Evolutionary conservation across 2,329 filamentous ascomycete genomes (phyloP).

Genomic region (Colletotrichum abscissum): DNA sequence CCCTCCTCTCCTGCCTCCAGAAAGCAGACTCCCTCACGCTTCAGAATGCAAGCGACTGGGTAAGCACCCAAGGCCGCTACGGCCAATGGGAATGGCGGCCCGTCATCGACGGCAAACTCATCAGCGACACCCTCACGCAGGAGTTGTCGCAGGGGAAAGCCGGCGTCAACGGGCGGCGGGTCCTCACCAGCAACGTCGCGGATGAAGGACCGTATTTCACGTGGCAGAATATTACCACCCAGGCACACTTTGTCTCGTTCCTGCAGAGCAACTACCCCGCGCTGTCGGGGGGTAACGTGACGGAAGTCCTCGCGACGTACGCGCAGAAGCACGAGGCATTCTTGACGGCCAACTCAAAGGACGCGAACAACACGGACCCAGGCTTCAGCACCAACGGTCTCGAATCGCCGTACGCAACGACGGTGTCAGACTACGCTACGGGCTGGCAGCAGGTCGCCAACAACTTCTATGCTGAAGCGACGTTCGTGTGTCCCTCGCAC

Average conservation of each 20-base stretch:
- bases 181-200: conserved; percentile 27
- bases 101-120: conserved; percentile 16
- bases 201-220: conserved; percentile 26
- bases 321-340: conserved; percentile 13
- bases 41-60: conserved; percentile 27
- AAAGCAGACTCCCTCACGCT: conserved; percentile 11
- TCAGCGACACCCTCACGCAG: neutral
- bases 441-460: conserved; percentile 29
- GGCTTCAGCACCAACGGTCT: conserved; percentile 16
- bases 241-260: conserved; percentile 7
- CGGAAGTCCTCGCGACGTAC: conserved; percentile 2
- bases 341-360: conserved; percentile 1
- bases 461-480: conserved; percentile 26
- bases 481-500: conserved; percentile 18
- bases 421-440: conserved; percentile 22
- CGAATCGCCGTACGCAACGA: conserved; percentile 7
- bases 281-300: neutral
- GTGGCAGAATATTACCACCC: conserved; percentile 15
- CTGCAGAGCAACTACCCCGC: conserved; percentile 7
- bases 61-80: conserved; percentile 19
- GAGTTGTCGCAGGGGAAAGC: neutral
- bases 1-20: conserved; percentile 17
- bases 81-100: conserved; percentile 23
- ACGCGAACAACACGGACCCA: conserved; percentile 25
- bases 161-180: neutral